phyloP scores from a whole-genome alignment of 2,329 filamentous ascomycete species.

The Verticillium klebahnii region DNA sequence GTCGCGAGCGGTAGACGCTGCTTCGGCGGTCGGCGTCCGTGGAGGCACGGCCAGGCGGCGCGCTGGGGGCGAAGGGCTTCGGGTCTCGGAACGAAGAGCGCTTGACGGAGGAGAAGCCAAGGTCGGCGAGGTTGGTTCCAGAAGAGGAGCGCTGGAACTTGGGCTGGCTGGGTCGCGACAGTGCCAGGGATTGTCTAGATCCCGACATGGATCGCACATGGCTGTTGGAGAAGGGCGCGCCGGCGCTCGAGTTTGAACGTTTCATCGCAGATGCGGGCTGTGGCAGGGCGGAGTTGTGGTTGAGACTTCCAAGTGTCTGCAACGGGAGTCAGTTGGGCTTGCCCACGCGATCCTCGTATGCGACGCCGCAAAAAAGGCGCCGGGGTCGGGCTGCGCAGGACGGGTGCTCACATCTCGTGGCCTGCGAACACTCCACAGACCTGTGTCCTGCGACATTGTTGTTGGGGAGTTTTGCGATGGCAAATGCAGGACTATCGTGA shows the following conservation, averaged over 20 bases:
- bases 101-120: slow-evolving; percentile 78
- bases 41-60: slow-evolving; percentile 38
- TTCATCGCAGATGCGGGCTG: slow-evolving; percentile 93
- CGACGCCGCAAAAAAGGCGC: background rate
- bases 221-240: slow-evolving; percentile 58
- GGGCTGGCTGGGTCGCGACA: slow-evolving; percentile 78
- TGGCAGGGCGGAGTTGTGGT: slow-evolving; percentile 77
- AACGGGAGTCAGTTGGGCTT: slow-evolving; percentile 5
- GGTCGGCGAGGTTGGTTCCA: slow-evolving; percentile 72
- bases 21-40: slow-evolving; percentile 63
- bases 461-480: slow-evolving; percentile 8
- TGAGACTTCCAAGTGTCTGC: slow-evolving; percentile 83
- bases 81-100: slow-evolving; percentile 75
- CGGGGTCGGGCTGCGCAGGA: slow-evolving; percentile 1
- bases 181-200: slow-evolving; percentile 79
- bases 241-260: slow-evolving; percentile 75
- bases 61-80: slow-evolving; percentile 38
- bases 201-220: slow-evolving; percentile 81
- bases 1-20: slow-evolving; percentile 72
- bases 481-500: background rate
- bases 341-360: background rate
- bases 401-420: slow-evolving; percentile 71
- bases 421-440: slow-evolving; percentile 86
- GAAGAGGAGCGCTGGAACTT: slow-evolving; percentile 83
- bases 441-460: slow-evolving; percentile 80